Evolutionary conservation across 2,329 filamentous ascomycete genomes (phyloP), one percentile per base, ranked within the genome.

Genomic region (Ascochyta fabae): DNA sequence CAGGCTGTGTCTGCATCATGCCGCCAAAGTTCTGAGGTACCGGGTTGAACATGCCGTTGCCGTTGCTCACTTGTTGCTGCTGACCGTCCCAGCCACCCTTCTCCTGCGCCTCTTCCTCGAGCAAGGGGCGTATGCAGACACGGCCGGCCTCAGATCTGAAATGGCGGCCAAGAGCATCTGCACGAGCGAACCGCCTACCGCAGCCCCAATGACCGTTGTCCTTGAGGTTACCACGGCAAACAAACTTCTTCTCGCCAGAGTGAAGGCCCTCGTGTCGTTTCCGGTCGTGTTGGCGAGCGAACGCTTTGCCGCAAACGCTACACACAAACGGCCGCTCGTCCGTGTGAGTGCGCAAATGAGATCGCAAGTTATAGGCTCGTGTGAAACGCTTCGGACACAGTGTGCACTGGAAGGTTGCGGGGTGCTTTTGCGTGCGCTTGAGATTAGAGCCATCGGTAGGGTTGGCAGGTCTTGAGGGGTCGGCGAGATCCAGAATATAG

Each of bases 261-360:
- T 99, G 95, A 38, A 99, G 80, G 35, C 94, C 93, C 78, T 99
- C 95, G 76, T 99, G 95, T 35, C 95, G 89, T 78, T 99, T 99
- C 41, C 95, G 89, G 74, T 99, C 95, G 72, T 99, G 95, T 72
- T 99, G 95, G 24, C 95, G 89, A 6, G 95, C 95, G 78, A 99
- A 99, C 0, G 95, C 95, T 76, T 99, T 99, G 48, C 92, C 91
- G 66, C 95, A 99, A 8, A 98, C 92, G 0, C 91, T 97, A 72
- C 95, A 99, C 3, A 98, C 94, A 70, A 98, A 99, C 0, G 95
- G 95, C 43, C 95, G 86, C 80, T 99, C 95, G 69, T 99, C 95
- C 0, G 95, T 99, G 72, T 99, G 95, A 0, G 95, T 99, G 42
- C 95, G 90, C 56, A 98, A 78, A 78, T 99, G 95, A 39, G 94